Percentiles rank a stretch among this genome's conserved stretches.
These are phyloP conservation scores for Oryza australiensis DNA, from an alignment of 176 grass and related monocot genomes.

Conservation along the genomic window DNA sequence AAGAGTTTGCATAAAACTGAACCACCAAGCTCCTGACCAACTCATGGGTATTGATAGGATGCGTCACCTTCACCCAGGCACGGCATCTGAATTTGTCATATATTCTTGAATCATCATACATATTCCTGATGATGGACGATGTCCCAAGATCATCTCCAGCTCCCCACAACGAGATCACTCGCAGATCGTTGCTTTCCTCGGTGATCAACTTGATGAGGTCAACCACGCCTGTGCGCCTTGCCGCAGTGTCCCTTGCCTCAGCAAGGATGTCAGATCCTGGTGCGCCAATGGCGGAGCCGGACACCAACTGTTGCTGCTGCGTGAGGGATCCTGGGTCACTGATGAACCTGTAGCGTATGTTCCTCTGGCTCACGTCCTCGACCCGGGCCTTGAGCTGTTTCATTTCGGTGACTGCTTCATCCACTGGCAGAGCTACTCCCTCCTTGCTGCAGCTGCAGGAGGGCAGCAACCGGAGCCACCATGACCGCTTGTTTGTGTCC, in stretches of 20 bases:
- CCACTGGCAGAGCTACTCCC: not conserved
- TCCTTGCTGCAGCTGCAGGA: not conserved
- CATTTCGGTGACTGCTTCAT: not conserved
- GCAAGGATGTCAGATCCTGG: not conserved
- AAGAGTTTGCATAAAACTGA: not conserved
- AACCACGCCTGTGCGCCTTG: not conserved
- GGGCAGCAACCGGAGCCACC: slow-evolving; percentile 9
- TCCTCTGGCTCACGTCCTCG: slow-evolving; percentile 15
- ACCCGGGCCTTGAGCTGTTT: slow-evolving; percentile 25
- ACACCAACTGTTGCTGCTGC: not conserved
- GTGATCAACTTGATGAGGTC: slow-evolving; percentile 1
- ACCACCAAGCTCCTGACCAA: slow-evolving; percentile 9
- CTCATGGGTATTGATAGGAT: not conserved
- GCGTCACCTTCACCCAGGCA: slow-evolving; percentile 31
- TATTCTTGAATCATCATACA: not conserved
- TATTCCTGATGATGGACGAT: not conserved
- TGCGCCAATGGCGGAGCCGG: not conserved
- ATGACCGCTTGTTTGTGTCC: not conserved
- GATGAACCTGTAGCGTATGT: not conserved
- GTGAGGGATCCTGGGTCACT: not conserved
- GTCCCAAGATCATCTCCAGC: not conserved
- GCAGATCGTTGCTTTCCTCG: accelerated
- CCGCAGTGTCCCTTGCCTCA: not conserved
- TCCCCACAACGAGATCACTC: slow-evolving; percentile 34
- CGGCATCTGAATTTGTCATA: not conserved